Conservation (phyloP, 129 eudicot species). For the Tagetes patula region DNA sequence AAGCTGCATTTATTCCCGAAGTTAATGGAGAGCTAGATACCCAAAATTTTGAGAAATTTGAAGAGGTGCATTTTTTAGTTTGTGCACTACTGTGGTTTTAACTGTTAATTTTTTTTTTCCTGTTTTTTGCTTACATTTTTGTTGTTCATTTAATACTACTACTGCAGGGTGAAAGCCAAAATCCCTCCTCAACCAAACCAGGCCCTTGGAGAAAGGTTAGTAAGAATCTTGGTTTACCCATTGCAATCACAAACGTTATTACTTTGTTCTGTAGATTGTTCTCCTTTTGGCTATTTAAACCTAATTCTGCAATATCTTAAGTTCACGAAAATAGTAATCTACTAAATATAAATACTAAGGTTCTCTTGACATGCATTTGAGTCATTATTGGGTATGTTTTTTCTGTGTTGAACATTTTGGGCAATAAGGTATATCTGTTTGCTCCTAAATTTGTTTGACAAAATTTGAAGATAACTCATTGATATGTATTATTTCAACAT, state of each 20-base stretch:
- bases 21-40: conserved; percentile 95
- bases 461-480: not conserved
- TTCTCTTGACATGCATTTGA: not conserved
- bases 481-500: not conserved
- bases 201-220: conserved; percentile 99
- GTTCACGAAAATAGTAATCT: conserved; percentile 11
- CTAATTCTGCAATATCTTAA: not conserved
- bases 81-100: not conserved
- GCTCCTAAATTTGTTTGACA: not conserved
- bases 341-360: not conserved
- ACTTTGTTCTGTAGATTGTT: conserved; percentile 1
- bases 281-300: conserved; percentile 1
- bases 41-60: conserved; percentile 95
- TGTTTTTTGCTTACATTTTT: conserved; percentile 5
- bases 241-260: not conserved
- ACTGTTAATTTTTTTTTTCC: not conserved
- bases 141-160: conserved; percentile 11
- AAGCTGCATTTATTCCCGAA: conserved; percentile 97
- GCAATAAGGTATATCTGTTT: not conserved
- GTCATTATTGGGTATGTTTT: not conserved
- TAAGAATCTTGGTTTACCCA: conserved; percentile 23
- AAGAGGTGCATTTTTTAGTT: conserved; percentile 53
- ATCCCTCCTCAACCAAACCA: conserved; percentile 58
- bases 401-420: not conserved
- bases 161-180: conserved; percentile 73